Evolutionary conservation across 2,329 filamentous ascomycete species (phyloP), one percentile per base, ranked within the genome.

Genomic region (Cytospora paraplurivora): DNA sequence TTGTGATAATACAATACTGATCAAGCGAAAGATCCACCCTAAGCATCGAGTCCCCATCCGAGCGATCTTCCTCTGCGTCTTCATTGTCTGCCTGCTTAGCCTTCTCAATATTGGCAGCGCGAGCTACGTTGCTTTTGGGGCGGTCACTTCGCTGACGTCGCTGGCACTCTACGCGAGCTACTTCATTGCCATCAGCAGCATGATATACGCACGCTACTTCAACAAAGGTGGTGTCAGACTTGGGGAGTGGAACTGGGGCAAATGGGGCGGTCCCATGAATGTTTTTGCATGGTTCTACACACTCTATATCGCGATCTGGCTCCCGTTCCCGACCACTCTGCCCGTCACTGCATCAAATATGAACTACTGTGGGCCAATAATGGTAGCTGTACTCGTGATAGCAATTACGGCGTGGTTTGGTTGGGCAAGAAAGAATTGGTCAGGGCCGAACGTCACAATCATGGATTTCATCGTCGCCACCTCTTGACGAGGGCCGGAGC

Each of bases 41-140:
- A 72, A 70, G 15, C 70, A 72, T 37, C 68, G 71, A 53, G 72
- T 76, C 54, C 77, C 78, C 0, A 69, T 75, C 54, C 75, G 76
- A 6, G 73, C 76, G 3, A 71, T 78, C 27, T 69, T 73, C 57
- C 68, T 77, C 12, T 71, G 73, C 8, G 71, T 71, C 49, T 61
- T 68, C 3, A 70, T 77, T 35, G 71, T 74, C 38, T 68, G 74
- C 57, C 21, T 75, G 19, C 68, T 79, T 17, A 71, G 75, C n/a
- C 66, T 76, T 6, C 71, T 79, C 50, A 78, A 78, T 54, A 71
- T 80, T 59, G 76, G 74, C n/a, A 74, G 72, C 10, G 71, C 71
- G 17, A 71, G 74, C 3, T 68, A 66, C 57, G 63, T 68, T n/a
- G 77, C 76, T 1, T 74, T 79, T 37, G 72, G 71, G 12, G 77